phyloP scores from a whole-genome alignment of 805 yeast genomes.

The Metschnikowia arizonensis region DNA sequence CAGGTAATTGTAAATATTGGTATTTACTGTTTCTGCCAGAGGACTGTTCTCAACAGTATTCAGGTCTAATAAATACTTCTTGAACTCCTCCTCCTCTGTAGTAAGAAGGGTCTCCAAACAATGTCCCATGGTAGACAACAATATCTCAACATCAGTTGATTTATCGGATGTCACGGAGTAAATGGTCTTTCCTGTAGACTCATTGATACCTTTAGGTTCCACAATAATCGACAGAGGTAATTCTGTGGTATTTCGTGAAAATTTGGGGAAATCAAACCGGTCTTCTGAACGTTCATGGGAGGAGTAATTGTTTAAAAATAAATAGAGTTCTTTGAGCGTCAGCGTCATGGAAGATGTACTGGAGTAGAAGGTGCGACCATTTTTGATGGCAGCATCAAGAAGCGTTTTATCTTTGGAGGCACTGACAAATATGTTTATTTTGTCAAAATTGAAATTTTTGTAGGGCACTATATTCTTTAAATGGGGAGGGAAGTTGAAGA shows the following conservation, averaged over 20 bases:
- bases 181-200: constrained; percentile 25
- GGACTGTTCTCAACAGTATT: constrained; percentile 7
- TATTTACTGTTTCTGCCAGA: constrained; percentile 8
- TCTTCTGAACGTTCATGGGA: constrained; percentile 12
- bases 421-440: constrained; percentile 54
- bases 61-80: constrained; percentile 25
- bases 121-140: constrained; percentile 73
- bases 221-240: constrained; percentile 55
- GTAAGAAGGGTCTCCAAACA: constrained; percentile 75
- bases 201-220: constrained; percentile 39
- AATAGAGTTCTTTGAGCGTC: constrained; percentile 69
- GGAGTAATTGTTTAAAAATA: constrained; percentile 48
- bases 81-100: constrained; percentile 50
- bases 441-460: constrained; percentile 59
- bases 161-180: constrained; percentile 72
- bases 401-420: constrained; percentile 63
- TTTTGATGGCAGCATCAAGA: constrained; percentile 41
- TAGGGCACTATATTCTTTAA: constrained; percentile 58
- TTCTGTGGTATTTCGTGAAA: constrained; percentile 37
- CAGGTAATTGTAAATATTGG: constrained; percentile 65
- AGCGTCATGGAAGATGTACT: constrained; percentile 90
- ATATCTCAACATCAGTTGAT: constrained; percentile 59
- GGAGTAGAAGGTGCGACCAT: constrained; percentile 49
- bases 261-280: constrained; percentile 39
- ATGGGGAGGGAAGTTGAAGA: constrained; percentile 62